Base-by-base conservation (phyloP, 176 grass and related monocot genomes). In the Oryza brachyantha region DNA sequence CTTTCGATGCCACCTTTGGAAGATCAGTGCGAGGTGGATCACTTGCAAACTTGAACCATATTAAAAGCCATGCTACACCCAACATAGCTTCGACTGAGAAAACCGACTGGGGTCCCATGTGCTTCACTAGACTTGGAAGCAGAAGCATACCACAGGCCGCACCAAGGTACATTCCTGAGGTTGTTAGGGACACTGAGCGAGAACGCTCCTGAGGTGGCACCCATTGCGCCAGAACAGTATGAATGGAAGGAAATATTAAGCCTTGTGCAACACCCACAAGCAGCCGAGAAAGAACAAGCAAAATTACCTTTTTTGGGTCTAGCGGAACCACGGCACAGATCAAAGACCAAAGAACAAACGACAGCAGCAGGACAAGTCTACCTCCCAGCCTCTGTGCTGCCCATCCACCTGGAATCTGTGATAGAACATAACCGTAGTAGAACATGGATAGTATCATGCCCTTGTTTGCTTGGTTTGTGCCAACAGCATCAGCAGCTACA, bases 191-290 rank as follows among this genome's bases (percentile, higher is more conserved):
- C 24, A 91, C 85, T 1, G 89, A 91, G 48, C 89, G 77, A 34
- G 89, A 91, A 9, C 85, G 78, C 66, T 88, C 89, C 29, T 88
- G 85, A 1, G 89, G 89, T 55, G 89, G 89, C 25, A 91, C 85
- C 89, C 89, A 91, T 76, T 88, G 89, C 17, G 78, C 85, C 21
- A 91, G 81, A 78, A 91, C 78, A 8, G 85, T 88, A 67, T 91
- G 89, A 73, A 91, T 91, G 50, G 89, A 88, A 1, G 85, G 89
- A 57, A 91, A 91, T 68, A 91, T 91, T 52, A 91, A 91, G 10
- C 85, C 89, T 61, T 91, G 85, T 43, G 84, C 85, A 41, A 91
- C 85, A 70, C 82, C 89, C 39, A 91, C 83, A 55, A 88, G 76
- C 5, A 91, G 68, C 22, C 89, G 72, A 65, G 85, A 77, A 58